Conservation (phyloP, 176 grass and related monocot genomes). For the Aegilops umbellulata region DNA sequence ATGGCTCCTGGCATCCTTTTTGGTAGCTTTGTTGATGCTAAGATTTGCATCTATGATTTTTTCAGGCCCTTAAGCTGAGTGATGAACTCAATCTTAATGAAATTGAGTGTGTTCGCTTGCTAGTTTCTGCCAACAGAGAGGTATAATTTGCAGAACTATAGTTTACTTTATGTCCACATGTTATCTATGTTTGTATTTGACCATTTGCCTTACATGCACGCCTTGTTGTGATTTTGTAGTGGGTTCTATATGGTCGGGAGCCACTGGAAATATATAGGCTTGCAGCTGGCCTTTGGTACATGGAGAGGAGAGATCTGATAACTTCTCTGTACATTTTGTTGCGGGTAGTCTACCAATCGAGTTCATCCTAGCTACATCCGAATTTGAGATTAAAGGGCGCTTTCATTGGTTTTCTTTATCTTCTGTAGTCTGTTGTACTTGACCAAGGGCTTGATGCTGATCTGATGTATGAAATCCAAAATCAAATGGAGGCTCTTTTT, state of each 20-base stretch:
- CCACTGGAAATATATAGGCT: slow-evolving; percentile 88
- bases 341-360: slow-evolving; percentile 49
- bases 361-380: not conserved
- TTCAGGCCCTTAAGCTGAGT: slow-evolving; percentile 87
- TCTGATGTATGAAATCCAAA: slow-evolving; percentile 86
- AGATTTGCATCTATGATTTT: slow-evolving; percentile 10
- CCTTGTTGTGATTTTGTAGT: slow-evolving; percentile 45
- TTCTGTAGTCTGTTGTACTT: slow-evolving; percentile 81
- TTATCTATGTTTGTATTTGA: slow-evolving; percentile 23
- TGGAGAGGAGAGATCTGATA: slow-evolving; percentile 97
- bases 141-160: slow-evolving; percentile 39
- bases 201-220: slow-evolving; percentile 16
- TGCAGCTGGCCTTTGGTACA: slow-evolving; percentile 94
- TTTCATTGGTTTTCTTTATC: slow-evolving; percentile 22
- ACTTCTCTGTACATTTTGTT: slow-evolving; percentile 90
- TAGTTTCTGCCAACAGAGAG: slow-evolving; percentile 84
- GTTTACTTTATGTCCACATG: not conserved
- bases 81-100: slow-evolving; percentile 98
- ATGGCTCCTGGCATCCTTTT: not conserved
- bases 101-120: slow-evolving; percentile 88
- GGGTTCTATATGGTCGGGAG: slow-evolving; percentile 86
- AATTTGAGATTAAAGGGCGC: not conserved
- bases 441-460: slow-evolving; percentile 86
- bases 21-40: slow-evolving; percentile 5
- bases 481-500: slow-evolving; percentile 75